These are phyloP conservation scores for Casuarina equisetifolia DNA, from an alignment of 306 rosid species.

Conservation along the genomic window DNA sequence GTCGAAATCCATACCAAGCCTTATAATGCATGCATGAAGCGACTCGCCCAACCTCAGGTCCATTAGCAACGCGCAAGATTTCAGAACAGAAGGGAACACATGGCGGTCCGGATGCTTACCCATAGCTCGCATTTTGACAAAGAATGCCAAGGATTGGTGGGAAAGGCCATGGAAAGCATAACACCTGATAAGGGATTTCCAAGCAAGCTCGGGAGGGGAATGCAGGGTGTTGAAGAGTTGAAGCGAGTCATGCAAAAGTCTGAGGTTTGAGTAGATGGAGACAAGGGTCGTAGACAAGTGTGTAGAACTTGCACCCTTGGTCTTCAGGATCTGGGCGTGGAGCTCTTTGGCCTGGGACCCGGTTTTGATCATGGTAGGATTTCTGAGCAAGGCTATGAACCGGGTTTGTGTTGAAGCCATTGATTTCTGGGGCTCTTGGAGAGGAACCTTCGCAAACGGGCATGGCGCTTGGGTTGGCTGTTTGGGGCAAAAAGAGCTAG, in stretches of 20 bases:
- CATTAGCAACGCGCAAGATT: constrained; percentile 55
- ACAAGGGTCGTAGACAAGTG: constrained; percentile 47
- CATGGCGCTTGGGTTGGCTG: neutral
- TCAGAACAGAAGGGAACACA: constrained; percentile 70
- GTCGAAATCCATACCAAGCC: constrained; percentile 55
- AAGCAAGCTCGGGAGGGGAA: constrained; percentile 52
- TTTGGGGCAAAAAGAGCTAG: neutral
- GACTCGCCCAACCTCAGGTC: constrained; percentile 54
- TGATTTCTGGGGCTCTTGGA: neutral
- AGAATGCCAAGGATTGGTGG: constrained; percentile 44
- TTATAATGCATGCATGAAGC: constrained; percentile 54
- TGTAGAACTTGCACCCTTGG: constrained; percentile 30
- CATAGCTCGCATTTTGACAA: constrained; percentile 49
- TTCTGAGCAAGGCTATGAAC: constrained; percentile 38
- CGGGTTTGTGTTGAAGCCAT: constrained; percentile 38
- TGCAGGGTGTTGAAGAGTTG: constrained; percentile 50
- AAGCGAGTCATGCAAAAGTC: constrained; percentile 42
- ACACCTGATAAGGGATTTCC: constrained; percentile 66
- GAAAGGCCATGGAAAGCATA: constrained; percentile 58
- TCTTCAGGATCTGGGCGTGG: constrained; percentile 68
- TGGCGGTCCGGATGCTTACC: constrained; percentile 46
- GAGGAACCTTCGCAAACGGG: neutral
- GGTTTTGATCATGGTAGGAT: constrained; percentile 32
- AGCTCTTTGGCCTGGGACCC: constrained; percentile 53
- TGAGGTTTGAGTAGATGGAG: constrained; percentile 62